phyloP scores from a whole-genome alignment of 768 basidiomycete genomes.

The Clitopilus passeckerianus region DNA sequence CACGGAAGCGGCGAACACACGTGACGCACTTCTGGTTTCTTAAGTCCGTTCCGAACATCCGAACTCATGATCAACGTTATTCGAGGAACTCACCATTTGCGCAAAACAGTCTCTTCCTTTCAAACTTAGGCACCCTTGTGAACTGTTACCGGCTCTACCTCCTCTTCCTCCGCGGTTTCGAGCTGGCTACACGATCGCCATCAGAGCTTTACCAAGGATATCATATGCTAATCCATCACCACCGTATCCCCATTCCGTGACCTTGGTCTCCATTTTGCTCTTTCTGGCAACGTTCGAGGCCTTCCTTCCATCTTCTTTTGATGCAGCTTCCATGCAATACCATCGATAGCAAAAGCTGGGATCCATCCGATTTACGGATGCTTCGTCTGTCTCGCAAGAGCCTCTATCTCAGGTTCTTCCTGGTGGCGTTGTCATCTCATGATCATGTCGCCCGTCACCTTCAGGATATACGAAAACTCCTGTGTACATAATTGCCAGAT shows the following conservation, averaged over 20 bases:
- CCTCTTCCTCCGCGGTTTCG: neutral
- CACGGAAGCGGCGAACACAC: neutral
- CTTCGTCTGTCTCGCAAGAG: too few species aligned
- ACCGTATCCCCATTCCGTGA: neutral
- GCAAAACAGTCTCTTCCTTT: neutral
- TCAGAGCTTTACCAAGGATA: neutral
- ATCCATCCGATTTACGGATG: neutral
- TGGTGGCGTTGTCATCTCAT: neutral
- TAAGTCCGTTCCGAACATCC: neutral
- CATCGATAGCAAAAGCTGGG: neutral
- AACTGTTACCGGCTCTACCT: neutral
- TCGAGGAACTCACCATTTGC: neutral
- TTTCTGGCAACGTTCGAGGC: neutral
- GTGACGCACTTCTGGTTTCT: neutral
- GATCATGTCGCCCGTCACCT: neutral
- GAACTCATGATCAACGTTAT: neutral
- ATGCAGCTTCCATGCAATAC: neutral
- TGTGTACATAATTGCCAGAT: neutral
- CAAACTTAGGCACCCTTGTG: neutral
- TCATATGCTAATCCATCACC: neutral
- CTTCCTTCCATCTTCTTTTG: neutral
- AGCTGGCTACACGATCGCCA: neutral
- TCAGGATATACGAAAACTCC: neutral
- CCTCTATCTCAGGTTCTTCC: too few species aligned
- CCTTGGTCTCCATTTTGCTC: neutral